phyloP scores from a whole-genome alignment of 805 yeast species.

The Metschnikowia similis region DNA sequence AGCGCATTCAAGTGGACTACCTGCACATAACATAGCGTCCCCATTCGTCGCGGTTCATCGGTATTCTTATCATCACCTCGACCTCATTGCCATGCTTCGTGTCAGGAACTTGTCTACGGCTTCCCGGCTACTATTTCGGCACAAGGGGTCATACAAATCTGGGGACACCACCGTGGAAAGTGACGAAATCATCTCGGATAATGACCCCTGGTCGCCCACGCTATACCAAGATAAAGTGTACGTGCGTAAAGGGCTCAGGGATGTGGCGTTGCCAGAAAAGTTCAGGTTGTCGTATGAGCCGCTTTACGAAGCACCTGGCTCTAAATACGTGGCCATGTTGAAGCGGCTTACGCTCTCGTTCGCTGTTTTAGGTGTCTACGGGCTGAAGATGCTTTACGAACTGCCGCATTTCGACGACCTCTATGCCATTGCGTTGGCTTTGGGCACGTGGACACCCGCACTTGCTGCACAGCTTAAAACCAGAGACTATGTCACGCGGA shows the following conservation, averaged over 20 bases:
- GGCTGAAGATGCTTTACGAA: slow-evolving; percentile 54
- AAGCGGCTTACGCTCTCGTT: slow-evolving; percentile 61
- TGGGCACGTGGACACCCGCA: slow-evolving; percentile 55
- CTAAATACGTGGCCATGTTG: slow-evolving; percentile 56
- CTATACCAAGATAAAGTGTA: slow-evolving; percentile 40
- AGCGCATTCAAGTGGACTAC: not conserved
- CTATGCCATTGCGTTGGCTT: slow-evolving; percentile 41
- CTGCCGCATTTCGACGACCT: slow-evolving; percentile 51
- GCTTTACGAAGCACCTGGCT: slow-evolving; percentile 59
- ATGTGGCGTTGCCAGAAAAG: slow-evolving; percentile 47
- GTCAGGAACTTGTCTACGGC: slow-evolving; percentile 7
- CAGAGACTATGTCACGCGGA: slow-evolving; percentile 63
- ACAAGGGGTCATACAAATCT: slow-evolving; percentile 19
- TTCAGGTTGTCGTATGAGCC: slow-evolving; percentile 57
- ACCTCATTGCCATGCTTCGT: slow-evolving; percentile 5
- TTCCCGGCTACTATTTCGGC: slow-evolving; percentile 9
- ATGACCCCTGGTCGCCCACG: slow-evolving; percentile 46
- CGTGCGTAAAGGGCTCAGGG: slow-evolving; percentile 33
- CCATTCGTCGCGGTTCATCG: too few relatives aligned
- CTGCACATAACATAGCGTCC: not conserved
- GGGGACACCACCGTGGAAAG: slow-evolving; percentile 36
- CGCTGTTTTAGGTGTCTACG: slow-evolving; percentile 55
- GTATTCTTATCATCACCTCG: not conserved
- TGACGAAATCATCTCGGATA: slow-evolving; percentile 37
- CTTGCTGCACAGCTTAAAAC: slow-evolving; percentile 48